Conservation (phyloP, 78 protist genomes). For the Monosiga brevicollis region DNA sequence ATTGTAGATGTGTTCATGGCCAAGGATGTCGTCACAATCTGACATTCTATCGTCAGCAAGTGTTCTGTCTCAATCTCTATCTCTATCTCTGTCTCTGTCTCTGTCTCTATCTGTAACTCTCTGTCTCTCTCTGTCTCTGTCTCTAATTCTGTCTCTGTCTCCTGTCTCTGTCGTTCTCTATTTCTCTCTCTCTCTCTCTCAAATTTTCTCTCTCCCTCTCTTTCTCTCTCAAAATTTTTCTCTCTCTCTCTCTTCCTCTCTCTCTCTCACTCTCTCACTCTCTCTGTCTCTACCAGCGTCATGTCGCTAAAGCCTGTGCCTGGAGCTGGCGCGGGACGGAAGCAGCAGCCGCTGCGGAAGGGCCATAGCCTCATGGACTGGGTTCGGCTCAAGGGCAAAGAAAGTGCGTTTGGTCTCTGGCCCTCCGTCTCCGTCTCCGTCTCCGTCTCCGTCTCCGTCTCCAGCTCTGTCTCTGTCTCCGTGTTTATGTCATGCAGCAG, state of each 20-base stretch:
- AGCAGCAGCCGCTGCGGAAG: not conserved
- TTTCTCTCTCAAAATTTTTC: not conserved
- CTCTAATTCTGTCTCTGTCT: not conserved
- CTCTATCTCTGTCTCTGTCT: not conserved
- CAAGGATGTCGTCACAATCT: too few species aligned
- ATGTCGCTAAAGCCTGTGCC: too few species aligned
- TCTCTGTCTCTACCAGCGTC: too few species aligned
- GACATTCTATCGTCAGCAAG: too few species aligned
- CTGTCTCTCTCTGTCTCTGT: not conserved
- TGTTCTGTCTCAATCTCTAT: too few species aligned
- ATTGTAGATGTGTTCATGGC: too few species aligned
- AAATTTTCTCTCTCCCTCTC: not conserved
- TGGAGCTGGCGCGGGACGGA: not conserved
- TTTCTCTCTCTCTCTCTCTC: not conserved
- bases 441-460: not conserved
- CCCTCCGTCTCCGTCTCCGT: not conserved
- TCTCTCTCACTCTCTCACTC: not conserved
- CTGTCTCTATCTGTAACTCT: not conserved
- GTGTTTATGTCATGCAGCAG: not conserved
- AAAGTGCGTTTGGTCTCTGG: not conserved
- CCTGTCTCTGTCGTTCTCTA: not conserved
- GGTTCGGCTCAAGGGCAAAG: not conserved
- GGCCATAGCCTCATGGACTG: conserved; percentile 17
- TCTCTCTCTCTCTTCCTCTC: not conserved
- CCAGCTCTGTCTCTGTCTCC: not conserved